phyloP scores from a whole-genome alignment of 805 yeast genomes.

The Saccharomycopsis synnaedendra region DNA sequence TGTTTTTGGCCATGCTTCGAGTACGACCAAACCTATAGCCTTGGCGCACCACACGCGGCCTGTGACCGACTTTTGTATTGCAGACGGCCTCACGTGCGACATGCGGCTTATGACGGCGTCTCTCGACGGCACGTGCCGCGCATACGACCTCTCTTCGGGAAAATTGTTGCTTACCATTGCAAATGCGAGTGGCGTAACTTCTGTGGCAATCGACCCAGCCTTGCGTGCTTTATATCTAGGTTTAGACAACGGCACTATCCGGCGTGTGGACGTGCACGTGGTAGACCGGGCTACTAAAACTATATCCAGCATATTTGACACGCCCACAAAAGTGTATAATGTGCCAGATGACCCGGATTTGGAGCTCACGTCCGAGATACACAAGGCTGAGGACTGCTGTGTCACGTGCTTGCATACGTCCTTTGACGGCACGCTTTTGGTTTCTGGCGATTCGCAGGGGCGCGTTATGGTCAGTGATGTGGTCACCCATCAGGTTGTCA shows the following conservation, averaged over 20 bases:
- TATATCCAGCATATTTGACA: conserved; percentile 7
- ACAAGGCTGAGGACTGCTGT: conserved; percentile 20
- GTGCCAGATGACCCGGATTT: conserved; percentile 40
- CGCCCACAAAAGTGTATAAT: conserved; percentile 33
- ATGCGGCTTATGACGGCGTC: conserved; percentile 59
- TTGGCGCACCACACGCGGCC: conserved; percentile 50
- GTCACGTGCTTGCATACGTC: conserved; percentile 50
- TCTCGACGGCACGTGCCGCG: conserved; percentile 60
- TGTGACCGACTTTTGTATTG: conserved; percentile 30
- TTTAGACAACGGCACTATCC: conserved; percentile 46
- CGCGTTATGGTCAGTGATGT: conserved; percentile 57
- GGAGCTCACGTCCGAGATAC: conserved; percentile 32
- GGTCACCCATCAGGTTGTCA: conserved; percentile 54
- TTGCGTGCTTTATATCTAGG: conserved; percentile 70
- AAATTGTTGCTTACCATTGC: conserved; percentile 59
- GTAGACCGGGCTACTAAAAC: conserved; percentile 21
- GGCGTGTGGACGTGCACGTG: conserved; percentile 40
- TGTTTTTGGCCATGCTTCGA: conserved; percentile 20
- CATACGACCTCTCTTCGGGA: conserved; percentile 43
- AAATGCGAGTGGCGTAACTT: conserved; percentile 42
- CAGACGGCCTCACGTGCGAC: conserved; percentile 45
- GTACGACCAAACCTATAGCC: conserved; percentile 42
- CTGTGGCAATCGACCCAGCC: conserved; percentile 65
- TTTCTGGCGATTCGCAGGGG: conserved; percentile 71
- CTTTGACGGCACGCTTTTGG: conserved; percentile 61